Conservation (phyloP, 495 filamentous ascomycete species). For the Parmelia sp. region DNA sequence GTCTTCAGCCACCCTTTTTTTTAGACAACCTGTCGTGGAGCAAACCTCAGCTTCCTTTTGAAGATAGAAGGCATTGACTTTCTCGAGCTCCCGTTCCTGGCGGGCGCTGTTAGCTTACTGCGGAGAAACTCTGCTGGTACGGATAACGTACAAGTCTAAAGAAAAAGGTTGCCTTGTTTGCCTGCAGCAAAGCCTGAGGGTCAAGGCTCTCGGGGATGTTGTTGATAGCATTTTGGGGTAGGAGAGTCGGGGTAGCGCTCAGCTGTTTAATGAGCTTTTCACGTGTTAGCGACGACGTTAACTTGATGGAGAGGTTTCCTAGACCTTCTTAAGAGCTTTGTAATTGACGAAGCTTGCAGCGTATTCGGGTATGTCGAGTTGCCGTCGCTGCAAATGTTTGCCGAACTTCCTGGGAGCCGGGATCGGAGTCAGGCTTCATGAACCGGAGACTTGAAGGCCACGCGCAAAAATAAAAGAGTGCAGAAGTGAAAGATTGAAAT, state of each 20-base stretch:
- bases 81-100: slow-evolving; percentile 94
- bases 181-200: slow-evolving; percentile 86
- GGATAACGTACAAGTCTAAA: slow-evolving; percentile 71
- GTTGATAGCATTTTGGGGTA: slow-evolving; percentile 59
- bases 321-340: slow-evolving; percentile 95
- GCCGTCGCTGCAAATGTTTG: slow-evolving; percentile 96
- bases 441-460: not conserved
- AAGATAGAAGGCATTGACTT: slow-evolving; percentile 95
- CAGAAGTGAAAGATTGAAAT: slow-evolving; percentile 4
- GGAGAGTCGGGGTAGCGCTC: slow-evolving; percentile 79
- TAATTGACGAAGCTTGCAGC: slow-evolving; percentile 98
- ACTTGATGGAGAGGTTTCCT: not conserved
- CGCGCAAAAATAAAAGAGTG: not conserved
- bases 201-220: slow-evolving; percentile 49
- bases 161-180: slow-evolving; percentile 98
- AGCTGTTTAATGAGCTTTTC: slow-evolving; percentile 94
- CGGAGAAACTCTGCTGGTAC: not conserved
- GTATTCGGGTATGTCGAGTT: slow-evolving; percentile 98
- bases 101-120: not conserved
- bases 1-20: slow-evolving; percentile 7
- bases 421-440: slow-evolving; percentile 19
- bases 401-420: slow-evolving; percentile 81
- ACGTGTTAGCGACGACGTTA: slow-evolving; percentile 12
- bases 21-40: slow-evolving; percentile 26
- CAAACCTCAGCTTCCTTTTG: slow-evolving; percentile 94